These are phyloP conservation scores for Phytopythium ostracodes DNA, from an alignment of 352 stramenopile genomes.

Conservation along the genomic window DNA sequence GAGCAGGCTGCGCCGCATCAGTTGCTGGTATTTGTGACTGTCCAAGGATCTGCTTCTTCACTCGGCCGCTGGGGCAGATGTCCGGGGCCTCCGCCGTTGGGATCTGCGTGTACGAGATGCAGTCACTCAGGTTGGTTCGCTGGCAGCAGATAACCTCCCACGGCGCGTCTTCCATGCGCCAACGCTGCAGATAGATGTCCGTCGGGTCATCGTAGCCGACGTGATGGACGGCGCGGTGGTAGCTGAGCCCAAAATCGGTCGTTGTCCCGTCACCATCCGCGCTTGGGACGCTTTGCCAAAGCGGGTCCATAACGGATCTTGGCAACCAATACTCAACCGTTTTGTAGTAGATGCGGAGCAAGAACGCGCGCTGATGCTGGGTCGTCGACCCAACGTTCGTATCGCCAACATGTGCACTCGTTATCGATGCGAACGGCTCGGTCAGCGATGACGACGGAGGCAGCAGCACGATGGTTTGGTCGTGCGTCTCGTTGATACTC, in stretches of 20 bases:
- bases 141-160: slow-evolving; percentile 91
- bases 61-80: slow-evolving; percentile 48
- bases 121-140: slow-evolving; percentile 48
- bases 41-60: slow-evolving; percentile 59
- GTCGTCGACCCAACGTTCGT: slow-evolving; percentile 13
- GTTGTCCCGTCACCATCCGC: slow-evolving; percentile 19
- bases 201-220: slow-evolving; percentile 95
- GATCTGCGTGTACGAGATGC: slow-evolving; percentile 39
- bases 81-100: slow-evolving; percentile 20
- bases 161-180: slow-evolving; percentile 91
- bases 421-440: slow-evolving; percentile 6
- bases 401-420: slow-evolving; percentile 9
- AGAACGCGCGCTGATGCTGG: slow-evolving; percentile 42
- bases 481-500: slow-evolving; percentile 92
- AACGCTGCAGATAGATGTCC: slow-evolving; percentile 96
- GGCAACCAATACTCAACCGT: slow-evolving; percentile 95
- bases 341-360: slow-evolving; percentile 95
- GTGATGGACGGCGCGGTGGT: slow-evolving; percentile 94
- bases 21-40: slow-evolving; percentile 49
- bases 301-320: slow-evolving; percentile 93
- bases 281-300: slow-evolving; percentile 93
- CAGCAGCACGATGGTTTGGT: slow-evolving; percentile 87
- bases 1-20: slow-evolving; percentile 5
- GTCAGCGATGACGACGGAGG: slow-evolving; percentile 1
- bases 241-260: slow-evolving; percentile 93